Conservation (phyloP, 768 basidiomycete species). For the Floccularia luteovirens region DNA sequence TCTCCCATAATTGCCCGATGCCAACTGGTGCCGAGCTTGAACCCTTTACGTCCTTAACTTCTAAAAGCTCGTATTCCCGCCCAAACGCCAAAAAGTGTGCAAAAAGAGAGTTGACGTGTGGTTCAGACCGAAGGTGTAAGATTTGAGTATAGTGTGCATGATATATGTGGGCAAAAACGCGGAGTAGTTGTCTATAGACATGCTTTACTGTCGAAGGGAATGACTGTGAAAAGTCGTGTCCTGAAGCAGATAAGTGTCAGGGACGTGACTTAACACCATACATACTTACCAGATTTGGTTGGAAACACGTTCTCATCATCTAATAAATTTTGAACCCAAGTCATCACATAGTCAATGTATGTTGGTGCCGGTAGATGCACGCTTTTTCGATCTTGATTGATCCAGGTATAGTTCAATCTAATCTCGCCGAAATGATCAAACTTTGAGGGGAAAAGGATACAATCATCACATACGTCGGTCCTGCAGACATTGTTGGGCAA, state of each 20-base stretch:
- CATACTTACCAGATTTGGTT: constrained; percentile 79
- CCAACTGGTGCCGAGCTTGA: constrained; percentile 56
- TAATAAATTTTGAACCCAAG: constrained; percentile 93
- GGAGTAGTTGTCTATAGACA: constrained; percentile 92
- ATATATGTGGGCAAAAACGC: constrained; percentile 97
- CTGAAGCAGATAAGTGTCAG: constrained; percentile 27
- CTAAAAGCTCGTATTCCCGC: constrained; percentile 87
- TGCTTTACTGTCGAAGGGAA: constrained; percentile 93
- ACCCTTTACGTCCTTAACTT: constrained; percentile 85
- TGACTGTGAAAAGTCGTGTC: constrained; percentile 79
- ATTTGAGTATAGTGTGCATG: constrained; percentile 91
- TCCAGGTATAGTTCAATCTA: constrained; percentile 96
- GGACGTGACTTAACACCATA: neutral
- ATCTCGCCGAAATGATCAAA: constrained; percentile 4
- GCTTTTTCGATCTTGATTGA: constrained; percentile 89
- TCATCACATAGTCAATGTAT: constrained; percentile 99
- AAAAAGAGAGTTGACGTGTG: constrained; percentile 95
- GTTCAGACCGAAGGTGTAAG: constrained; percentile 90
- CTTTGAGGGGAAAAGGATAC: neutral
- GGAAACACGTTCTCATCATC: constrained; percentile 93
- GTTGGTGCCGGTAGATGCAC: constrained; percentile 91
- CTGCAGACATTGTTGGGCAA: constrained; percentile 93
- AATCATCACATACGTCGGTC: constrained; percentile 57
- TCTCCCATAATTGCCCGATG: constrained; percentile 76
- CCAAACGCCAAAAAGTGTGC: constrained; percentile 98